A percentile compares a stretch with the other conserved stretches of the same genome.
Evolutionary conservation across 2,329 filamentous ascomycete genomes (phyloP).

Genomic region (Fusarium sp.): DNA sequence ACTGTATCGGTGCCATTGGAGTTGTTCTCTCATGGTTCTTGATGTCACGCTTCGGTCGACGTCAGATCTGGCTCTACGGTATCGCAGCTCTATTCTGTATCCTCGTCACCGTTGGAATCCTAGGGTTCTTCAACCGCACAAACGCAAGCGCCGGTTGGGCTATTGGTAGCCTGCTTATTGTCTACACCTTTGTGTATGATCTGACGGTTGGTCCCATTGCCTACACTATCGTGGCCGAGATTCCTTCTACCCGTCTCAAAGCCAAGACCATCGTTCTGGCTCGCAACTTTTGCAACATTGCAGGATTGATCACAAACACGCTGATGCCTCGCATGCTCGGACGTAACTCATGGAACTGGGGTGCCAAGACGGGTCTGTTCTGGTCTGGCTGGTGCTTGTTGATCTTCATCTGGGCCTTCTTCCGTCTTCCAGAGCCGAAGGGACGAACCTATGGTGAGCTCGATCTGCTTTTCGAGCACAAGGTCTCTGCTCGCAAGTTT

Average conservation of each 20-base stretch:
- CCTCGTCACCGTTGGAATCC: slow-evolving; percentile 47
- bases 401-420: slow-evolving; percentile 65
- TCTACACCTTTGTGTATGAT: slow-evolving; percentile 61
- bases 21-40: slow-evolving; percentile 28
- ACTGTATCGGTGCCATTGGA: slow-evolving; percentile 14
- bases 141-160: slow-evolving; percentile 55
- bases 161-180: slow-evolving; percentile 61
- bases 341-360: slow-evolving; percentile 62
- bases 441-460: slow-evolving; percentile 69
- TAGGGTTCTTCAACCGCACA: slow-evolving; percentile 59
- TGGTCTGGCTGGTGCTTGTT: slow-evolving; percentile 61
- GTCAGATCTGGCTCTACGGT: slow-evolving; percentile 16
- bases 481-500: slow-evolving; percentile 60
- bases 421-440: slow-evolving; percentile 69
- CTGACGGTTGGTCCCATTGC: slow-evolving; percentile 70
- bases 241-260: slow-evolving; percentile 62
- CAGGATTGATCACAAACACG: slow-evolving; percentile 62
- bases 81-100: slow-evolving; percentile 16
- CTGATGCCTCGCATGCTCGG: slow-evolving; percentile 64
- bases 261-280: slow-evolving; percentile 63
- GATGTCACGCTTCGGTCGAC: slow-evolving; percentile 24
- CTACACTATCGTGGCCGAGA: slow-evolving; percentile 82
- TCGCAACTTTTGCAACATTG: slow-evolving; percentile 64
- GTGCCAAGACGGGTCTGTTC: slow-evolving; percentile 64
- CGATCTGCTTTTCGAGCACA: slow-evolving; percentile 67